Evolutionary conservation across 352 stramenopile species (phyloP), one percentile per base, ranked within the genome.

Genomic region (Aphanomyces astaci): DNA sequence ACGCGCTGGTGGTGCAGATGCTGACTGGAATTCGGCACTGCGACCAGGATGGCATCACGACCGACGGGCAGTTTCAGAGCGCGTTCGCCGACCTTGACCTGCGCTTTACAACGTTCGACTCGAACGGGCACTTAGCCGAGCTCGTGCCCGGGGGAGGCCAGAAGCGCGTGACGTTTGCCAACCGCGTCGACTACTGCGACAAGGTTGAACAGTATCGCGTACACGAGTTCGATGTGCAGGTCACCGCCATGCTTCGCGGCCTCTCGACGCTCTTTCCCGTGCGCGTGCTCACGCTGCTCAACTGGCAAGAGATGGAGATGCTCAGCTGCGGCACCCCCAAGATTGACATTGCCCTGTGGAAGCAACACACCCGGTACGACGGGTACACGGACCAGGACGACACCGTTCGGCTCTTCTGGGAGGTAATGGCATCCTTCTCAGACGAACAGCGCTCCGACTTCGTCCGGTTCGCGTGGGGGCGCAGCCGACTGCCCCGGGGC

Each of bases 401-500:
- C 27, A 87, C 87, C 0, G 87, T 98, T 25, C 55, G 77, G 73
- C 73, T 95, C 15, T 97, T 98, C 72, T 97, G 91, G 92, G 79
- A 93, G 25, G 82, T 87, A 13, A 85, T 98, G 70, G 77, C 66
- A 4, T 83, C 86, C 40, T 97, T 98, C 70, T 81, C 76, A 2
- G 85, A 97, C 65, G 84, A 94, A 49, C 89, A 97, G 71, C 81
- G 88, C 5, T 86, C 87, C 17, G 82, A 94, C 60, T 97, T 97
- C 69, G 82, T 98, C 32, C 88, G 94, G 15, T 98, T 98, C 66
- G 90, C 90, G 27, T 98, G 95, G 95, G 95, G 94, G 1, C 80
- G 95, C 15, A 96, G 82, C 73, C 87, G 93, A 13, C 74, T 98
- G 13, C 95, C 94, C 28, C 85, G 87, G 22, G 85, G 85, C 17